A percentile compares a stretch with the other conserved stretches of the same genome.
These are phyloP conservation scores for Aaosphaeria arxii DNA, from an alignment of 2,329 filamentous ascomycete genomes.

Conservation along the genomic window DNA sequence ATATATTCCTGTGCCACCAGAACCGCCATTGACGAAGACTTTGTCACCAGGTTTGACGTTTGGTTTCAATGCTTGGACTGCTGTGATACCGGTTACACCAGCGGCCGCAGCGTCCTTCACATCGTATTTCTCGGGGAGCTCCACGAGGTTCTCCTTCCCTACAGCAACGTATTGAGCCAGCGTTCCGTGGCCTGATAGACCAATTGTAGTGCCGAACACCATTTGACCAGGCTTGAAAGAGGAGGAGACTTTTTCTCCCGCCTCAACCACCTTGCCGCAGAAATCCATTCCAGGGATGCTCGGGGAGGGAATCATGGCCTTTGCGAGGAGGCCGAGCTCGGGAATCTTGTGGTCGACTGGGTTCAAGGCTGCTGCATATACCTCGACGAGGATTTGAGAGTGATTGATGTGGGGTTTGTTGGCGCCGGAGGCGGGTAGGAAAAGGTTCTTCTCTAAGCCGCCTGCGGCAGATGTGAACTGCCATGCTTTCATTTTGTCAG, in stretches of 20 bases:
- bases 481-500: conserved; percentile 56
- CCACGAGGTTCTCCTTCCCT: conserved; percentile 11
- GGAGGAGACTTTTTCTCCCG: conserved; percentile 18
- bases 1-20: conserved; percentile 59
- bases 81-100: conserved; percentile 38
- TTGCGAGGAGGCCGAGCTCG: conserved; percentile 48
- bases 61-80: conserved; percentile 36
- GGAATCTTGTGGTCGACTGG: conserved; percentile 64
- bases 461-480: conserved; percentile 48
- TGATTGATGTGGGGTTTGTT: conserved; percentile 39
- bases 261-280: conserved; percentile 47
- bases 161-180: conserved; percentile 38
- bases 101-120: conserved; percentile 36
- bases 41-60: conserved; percentile 44
- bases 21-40: conserved; percentile 64
- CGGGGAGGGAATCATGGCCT: conserved; percentile 37
- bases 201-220: conserved; percentile 39
- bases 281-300: conserved; percentile 52
- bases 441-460: conserved; percentile 54
- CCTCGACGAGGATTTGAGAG: conserved; percentile 54
- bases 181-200: conserved; percentile 30
- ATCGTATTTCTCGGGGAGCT: conserved; percentile 22
- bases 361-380: conserved; percentile 56
- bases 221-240: conserved; percentile 33
- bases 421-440: conserved; percentile 42